Base-by-base conservation (phyloP, 2,329 filamentous ascomycete species). In the Pyrenophora graminea region DNA sequence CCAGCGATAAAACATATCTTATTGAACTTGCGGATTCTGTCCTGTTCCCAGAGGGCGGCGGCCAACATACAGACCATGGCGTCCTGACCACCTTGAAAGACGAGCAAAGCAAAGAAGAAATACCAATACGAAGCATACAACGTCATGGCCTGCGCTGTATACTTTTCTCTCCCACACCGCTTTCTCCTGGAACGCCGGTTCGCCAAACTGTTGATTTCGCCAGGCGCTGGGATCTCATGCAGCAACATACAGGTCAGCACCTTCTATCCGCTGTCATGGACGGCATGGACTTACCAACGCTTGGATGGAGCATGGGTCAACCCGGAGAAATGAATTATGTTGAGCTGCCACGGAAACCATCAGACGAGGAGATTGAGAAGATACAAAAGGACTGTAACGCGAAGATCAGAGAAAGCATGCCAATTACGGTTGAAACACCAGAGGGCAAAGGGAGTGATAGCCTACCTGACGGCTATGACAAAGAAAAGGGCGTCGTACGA, bases 151-250 rank as follows among this genome's bases (percentile, higher is more conserved):
- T 96, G 83, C 27, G 80, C 77, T 57, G 85, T 78, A 57, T 90
- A 68, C 0, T 88, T 88, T 23, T 87, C 88, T 93, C 92, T 93
- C 37, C 92, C 89, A 66, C 91, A 93, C 12, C 91, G 88, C 85
- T 96, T 91, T 18, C 95, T 79, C 0, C 93, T 89, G 39, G 92
- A 82, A 69, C 61, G 5, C 49, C 51, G 15, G 66, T 71, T 3
- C 56, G 48, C 9, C 68, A 71, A 51, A 58, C 55, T 4, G 58
- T 71, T 39, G 59, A 69, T 40, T 70, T 67, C 40, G 39, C 55
- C 3, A 61, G 68, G 9, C 60, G 67, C 39, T 70, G 66, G 65
- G 67, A 70, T 34, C 62, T 66, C 32, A 71, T 71, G 68, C 68
- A 71, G 47, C 68, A 71, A 34, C 68, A 71, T 41, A 71, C 68